phyloP scores from a whole-genome alignment of 176 grass and related monocot genomes.

The Aegilops tauschii region DNA sequence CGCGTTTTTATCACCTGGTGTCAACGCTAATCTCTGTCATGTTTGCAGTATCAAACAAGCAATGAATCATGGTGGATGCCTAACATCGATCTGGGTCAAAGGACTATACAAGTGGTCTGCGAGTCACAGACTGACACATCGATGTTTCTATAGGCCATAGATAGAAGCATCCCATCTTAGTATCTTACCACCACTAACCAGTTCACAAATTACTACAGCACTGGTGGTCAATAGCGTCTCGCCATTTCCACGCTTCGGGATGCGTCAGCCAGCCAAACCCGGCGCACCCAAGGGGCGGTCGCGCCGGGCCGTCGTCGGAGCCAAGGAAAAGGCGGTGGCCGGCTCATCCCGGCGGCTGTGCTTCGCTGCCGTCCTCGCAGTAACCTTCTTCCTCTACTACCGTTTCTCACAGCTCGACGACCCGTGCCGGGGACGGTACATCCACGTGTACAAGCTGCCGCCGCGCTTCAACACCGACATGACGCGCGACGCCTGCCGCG shows the following conservation, averaged over 20 bases:
- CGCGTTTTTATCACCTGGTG: background rate
- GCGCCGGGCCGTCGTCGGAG: background rate
- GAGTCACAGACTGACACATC: background rate
- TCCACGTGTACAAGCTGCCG: slow-evolving; percentile 58
- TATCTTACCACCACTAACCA: background rate
- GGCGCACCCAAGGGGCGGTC: background rate
- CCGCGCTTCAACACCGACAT: slow-evolving; percentile 66
- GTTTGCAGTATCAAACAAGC: background rate
- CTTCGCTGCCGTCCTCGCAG: background rate
- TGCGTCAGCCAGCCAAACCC: background rate
- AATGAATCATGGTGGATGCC: background rate
- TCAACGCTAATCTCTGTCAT: background rate
- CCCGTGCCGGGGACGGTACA: slow-evolving; percentile 45
- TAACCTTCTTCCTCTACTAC: background rate
- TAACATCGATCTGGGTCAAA: too few species aligned
- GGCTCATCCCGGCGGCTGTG: background rate
- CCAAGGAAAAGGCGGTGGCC: background rate
- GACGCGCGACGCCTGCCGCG: slow-evolving; percentile 41
- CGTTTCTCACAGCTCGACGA: background rate
- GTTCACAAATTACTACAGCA: background rate
- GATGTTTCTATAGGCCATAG: background rate
- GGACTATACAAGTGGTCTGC: background rate
- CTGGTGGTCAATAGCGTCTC: background rate
- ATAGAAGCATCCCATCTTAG: background rate
- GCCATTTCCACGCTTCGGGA: background rate